Percentiles rank a stretch among this genome's conserved stretches.
These are phyloP conservation scores for Viridothelium virens DNA, from an alignment of 495 filamentous ascomycete genomes.

Conservation along the genomic window DNA sequence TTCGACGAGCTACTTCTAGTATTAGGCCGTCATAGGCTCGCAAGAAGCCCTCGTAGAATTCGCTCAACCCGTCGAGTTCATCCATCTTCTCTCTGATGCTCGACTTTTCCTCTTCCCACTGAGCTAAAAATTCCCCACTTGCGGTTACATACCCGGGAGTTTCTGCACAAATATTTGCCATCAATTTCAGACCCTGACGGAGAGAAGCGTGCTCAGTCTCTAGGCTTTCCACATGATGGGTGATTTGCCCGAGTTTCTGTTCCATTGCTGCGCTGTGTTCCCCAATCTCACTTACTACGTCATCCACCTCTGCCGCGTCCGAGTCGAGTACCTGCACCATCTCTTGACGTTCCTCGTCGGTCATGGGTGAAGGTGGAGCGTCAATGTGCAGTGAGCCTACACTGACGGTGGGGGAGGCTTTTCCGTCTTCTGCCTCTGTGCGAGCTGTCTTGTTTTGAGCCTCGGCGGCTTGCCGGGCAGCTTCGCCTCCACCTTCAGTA, in stretches of 20 bases:
- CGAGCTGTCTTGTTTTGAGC: neutral
- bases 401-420: conserved; percentile 15
- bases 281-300: conserved; percentile 77
- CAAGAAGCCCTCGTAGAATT: conserved; percentile 77
- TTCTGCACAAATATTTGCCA: conserved; percentile 59
- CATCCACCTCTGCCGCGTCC: conserved; percentile 80
- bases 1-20: conserved; percentile 70
- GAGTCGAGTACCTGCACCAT: conserved; percentile 76
- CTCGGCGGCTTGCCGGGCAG: conserved; percentile 45
- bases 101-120: conserved; percentile 68
- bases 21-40: conserved; percentile 76
- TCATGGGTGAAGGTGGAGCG: conserved; percentile 60
- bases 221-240: conserved; percentile 50
- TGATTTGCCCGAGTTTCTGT: conserved; percentile 48
- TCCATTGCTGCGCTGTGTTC: conserved; percentile 73
- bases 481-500: conserved; percentile 80
- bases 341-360: conserved; percentile 65
- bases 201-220: conserved; percentile 41
- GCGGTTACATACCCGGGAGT: conserved; percentile 62
- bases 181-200: conserved; percentile 52
- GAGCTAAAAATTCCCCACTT: conserved; percentile 58
- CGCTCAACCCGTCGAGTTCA: conserved; percentile 63
- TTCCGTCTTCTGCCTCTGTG: conserved; percentile 5
- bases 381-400: conserved; percentile 35
- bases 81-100: conserved; percentile 57